Evolutionary conservation across 2,329 filamentous ascomycete species (phyloP), one percentile per base, ranked within the genome.

Genomic region (Mycosphaerelloides madeirae): DNA sequence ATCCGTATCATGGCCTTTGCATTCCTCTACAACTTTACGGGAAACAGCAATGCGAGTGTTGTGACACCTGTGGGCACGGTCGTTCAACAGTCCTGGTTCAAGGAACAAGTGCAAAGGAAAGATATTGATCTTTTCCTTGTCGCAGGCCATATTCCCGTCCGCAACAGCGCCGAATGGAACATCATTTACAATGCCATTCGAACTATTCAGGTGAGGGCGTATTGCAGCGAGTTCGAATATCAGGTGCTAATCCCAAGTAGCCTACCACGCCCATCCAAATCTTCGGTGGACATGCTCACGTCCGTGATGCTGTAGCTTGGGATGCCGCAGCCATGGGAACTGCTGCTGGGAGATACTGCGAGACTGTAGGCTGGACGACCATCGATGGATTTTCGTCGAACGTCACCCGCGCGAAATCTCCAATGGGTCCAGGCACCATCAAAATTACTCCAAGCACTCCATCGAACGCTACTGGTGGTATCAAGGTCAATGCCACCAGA

Each of bases 351-450:
- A 53, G 79, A 41, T 85, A 84, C 63, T 84, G 81, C 58, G 81
- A 85, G 65, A 84, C 81, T 1, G 68, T 84, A 0, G 81, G 81
- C 18, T 85, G 79, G 77, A 60, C 83, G 16, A 76, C 79, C n/a
- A 75, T 84, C 65, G 75, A 73, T 38, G 81, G 81, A 13, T 75
- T 84, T 16, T 70, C 66, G 13, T 55, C 61, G 18, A 71, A 68
- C 14, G 68, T 71, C 15, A 53, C 50, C 13, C 29, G 31, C 13
- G 70, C 68, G 3, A 69, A 68, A 38, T 73, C 68, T 13, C 69
- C 64, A 5, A 63, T 61, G 35, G 64, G 55, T 37, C 69, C 68
- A 1, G 52, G 63, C 20, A 63, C 59, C 51, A 56, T 56, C 15
- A 60, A 54, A 46, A 60, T 57, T 14, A 73, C 70, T 2, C 62